These are phyloP conservation scores for Atalantia buxifolia DNA, from an alignment of 345 rosid species.

Conservation along the genomic window DNA sequence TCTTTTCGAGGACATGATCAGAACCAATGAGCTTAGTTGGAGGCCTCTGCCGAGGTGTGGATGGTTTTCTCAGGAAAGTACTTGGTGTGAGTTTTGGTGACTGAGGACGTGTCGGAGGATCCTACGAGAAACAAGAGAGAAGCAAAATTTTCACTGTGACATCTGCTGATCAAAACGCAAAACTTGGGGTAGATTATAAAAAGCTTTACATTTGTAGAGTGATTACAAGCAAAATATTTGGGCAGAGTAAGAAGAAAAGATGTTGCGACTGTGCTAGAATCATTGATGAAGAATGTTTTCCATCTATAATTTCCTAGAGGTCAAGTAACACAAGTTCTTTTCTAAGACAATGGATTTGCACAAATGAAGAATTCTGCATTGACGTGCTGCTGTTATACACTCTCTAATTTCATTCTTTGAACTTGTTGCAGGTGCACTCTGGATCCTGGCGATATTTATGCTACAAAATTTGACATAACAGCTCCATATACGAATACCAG, in stretches of 20 bases:
- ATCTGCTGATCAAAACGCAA: neutral
- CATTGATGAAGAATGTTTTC: neutral
- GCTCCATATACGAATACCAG: neutral
- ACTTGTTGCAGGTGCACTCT: neutral
- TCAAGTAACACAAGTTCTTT: neutral
- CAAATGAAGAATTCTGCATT: neutral
- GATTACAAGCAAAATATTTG: neutral
- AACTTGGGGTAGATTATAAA: neutral
- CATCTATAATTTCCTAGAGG: neutral
- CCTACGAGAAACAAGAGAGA: slow-evolving; percentile 19
- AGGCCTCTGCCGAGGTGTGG: slow-evolving; percentile 23
- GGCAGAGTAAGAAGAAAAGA: neutral
- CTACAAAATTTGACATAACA: neutral
- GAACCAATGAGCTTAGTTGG: slow-evolving; percentile 21
- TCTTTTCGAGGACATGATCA: slow-evolving; percentile 28
- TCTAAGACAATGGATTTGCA: neutral
- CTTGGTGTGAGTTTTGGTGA: slow-evolving; percentile 21
- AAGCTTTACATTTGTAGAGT: neutral
- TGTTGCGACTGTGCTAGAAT: neutral
- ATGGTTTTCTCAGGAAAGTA: slow-evolving; percentile 13
- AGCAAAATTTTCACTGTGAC: neutral
- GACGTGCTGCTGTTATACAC: neutral
- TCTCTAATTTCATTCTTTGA: neutral
- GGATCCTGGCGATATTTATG: neutral
- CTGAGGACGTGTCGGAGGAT: slow-evolving; percentile 23